Conservation (phyloP, 306 rosid genomes). For the Ammopiptanthus mongolicus region DNA sequence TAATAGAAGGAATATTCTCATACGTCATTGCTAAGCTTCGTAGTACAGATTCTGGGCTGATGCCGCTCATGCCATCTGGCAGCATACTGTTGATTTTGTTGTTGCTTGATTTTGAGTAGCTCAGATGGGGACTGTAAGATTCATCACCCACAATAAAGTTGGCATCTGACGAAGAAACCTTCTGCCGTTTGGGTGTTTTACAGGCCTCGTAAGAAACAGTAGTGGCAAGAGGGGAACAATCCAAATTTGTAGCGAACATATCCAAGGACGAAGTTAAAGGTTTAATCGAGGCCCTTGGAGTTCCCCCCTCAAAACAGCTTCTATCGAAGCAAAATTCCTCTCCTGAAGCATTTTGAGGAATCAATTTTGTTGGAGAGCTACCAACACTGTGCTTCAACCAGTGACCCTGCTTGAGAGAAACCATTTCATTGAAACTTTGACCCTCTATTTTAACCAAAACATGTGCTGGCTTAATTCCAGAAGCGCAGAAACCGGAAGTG, state of each 20-base stretch:
- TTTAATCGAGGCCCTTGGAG: neutral
- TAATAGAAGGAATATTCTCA: conserved; percentile 50
- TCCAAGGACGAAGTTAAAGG: neutral
- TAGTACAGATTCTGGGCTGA: conserved; percentile 41
- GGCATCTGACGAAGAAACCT: conserved; percentile 9
- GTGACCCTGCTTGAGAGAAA: conserved; percentile 17
- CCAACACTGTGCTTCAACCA: conserved; percentile 8
- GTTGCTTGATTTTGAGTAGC: neutral
- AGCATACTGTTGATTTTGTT: neutral
- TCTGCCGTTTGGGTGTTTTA: conserved; percentile 26
- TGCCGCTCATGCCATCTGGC: neutral
- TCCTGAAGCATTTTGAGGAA: conserved; percentile 17
- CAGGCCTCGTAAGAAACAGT: neutral
- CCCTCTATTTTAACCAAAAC: conserved; percentile 5
- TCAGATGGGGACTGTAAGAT: conserved; percentile 13
- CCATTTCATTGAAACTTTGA: conserved; percentile 15
- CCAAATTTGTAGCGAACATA: neutral
- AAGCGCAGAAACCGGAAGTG: conserved; percentile 9
- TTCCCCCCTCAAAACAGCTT: neutral
- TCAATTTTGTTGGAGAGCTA: conserved; percentile 26
- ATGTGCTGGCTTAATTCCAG: conserved; percentile 1
- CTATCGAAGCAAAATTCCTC: neutral
- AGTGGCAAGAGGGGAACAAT: conserved; percentile 5
- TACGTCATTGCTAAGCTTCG: conserved; percentile 49
- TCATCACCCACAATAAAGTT: neutral